These are phyloP conservation scores for Thymus mandschuricus DNA, from an alignment of 257 asterid genomes.

Conservation along the genomic window DNA sequence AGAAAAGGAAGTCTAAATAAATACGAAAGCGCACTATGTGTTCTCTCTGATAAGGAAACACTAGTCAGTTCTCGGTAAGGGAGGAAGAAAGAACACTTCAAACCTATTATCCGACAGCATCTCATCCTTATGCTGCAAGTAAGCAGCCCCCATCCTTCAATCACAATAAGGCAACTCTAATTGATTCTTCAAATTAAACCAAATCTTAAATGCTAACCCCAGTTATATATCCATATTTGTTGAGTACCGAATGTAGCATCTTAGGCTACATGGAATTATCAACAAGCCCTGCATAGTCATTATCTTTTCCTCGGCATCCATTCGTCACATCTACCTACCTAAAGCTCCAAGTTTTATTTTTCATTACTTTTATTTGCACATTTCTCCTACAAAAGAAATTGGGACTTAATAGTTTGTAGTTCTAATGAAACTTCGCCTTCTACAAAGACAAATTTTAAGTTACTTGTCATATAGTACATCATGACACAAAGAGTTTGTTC, in stretches of 20 bases:
- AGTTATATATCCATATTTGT: neutral
- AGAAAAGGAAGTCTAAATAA: neutral
- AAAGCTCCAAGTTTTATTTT: constrained; percentile 6
- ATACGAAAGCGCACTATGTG: neutral
- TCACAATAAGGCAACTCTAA: neutral
- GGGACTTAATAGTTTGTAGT: constrained; percentile 11
- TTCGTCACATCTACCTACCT: neutral
- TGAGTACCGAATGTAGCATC: constrained; percentile 20
- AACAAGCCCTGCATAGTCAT: neutral
- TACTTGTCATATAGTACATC: neutral
- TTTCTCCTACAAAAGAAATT: neutral
- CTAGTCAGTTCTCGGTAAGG: neutral
- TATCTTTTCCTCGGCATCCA: neutral
- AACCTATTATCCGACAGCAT: constrained; percentile 22
- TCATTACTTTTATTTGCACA: neutral
- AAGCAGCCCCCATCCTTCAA: neutral
- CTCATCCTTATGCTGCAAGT: neutral
- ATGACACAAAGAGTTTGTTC: constrained; percentile 18
- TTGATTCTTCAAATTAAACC: neutral
- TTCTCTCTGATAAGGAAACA: constrained; percentile 4
- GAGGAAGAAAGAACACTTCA: constrained; percentile 8
- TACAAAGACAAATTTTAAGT: neutral
- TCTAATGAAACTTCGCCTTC: neutral
- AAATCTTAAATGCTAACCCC: constrained; percentile 1
- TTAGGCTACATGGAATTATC: constrained; percentile 12